These are phyloP conservation scores for Pisolithus sp. DNA, from an alignment of 768 basidiomycete genomes.

Conservation along the genomic window DNA sequence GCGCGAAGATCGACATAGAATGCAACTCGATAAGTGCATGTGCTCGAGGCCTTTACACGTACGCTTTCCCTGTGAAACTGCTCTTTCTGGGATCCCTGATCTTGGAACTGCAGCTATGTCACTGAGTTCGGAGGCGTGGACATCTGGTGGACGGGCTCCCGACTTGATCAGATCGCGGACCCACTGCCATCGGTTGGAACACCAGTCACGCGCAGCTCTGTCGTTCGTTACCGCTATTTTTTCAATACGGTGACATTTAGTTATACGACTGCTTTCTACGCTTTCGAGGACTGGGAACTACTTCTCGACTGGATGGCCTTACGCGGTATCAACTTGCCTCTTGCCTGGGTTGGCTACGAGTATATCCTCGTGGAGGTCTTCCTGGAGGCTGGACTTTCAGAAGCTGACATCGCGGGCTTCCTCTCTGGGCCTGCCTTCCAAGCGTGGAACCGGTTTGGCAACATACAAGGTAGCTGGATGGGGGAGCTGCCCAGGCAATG, in stretches of 20 bases:
- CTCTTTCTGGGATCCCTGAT: background rate
- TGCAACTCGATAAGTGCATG: slow-evolving; percentile 34
- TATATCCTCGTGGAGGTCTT: slow-evolving; percentile 31
- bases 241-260: slow-evolving; percentile 39
- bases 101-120: slow-evolving; percentile 22
- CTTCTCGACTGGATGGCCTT: slow-evolving; percentile 39
- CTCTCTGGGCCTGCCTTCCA: slow-evolving; percentile 36
- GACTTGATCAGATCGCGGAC: slow-evolving; percentile 26
- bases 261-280: slow-evolving; percentile 36
- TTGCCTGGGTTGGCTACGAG: slow-evolving; percentile 39
- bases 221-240: slow-evolving; percentile 36
- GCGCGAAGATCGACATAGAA: slow-evolving; percentile 20
- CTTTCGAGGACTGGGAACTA: slow-evolving; percentile 33
- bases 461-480: slow-evolving; percentile 36
- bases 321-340: slow-evolving; percentile 35
- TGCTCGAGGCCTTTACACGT: slow-evolving; percentile 35
- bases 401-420: slow-evolving; percentile 30
- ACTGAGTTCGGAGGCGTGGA: slow-evolving; percentile 33
- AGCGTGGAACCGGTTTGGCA: slow-evolving; percentile 39
- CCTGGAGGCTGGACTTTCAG: slow-evolving; percentile 31
- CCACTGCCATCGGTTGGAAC: slow-evolving; percentile 26
- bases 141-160: slow-evolving; percentile 40
- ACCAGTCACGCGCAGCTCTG: slow-evolving; percentile 25
- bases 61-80: slow-evolving; percentile 3
- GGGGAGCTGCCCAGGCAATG: slow-evolving; percentile 31